Percentiles rank a stretch among this genome's conserved stretches.
phyloP scores from a whole-genome alignment of 345 rosid genomes.

The Acer campestre region DNA sequence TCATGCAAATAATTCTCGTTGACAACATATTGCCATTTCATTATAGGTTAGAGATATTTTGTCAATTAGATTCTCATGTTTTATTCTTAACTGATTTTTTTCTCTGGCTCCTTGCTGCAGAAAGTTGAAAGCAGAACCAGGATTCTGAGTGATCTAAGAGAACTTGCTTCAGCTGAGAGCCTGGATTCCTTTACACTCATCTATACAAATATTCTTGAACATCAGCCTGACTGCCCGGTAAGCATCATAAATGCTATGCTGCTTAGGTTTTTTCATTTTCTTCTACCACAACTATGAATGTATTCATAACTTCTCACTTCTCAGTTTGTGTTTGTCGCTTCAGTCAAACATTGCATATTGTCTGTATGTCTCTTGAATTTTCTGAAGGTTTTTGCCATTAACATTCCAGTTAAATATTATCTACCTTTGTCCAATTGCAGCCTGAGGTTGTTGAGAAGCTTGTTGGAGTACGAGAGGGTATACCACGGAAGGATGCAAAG shows the following conservation, averaged over 20 bases:
- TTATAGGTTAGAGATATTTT: not conserved
- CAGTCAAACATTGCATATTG: not conserved
- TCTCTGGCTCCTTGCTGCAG: constrained; percentile 42
- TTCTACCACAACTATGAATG: not conserved
- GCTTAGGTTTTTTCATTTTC: not conserved
- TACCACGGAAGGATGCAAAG: constrained; percentile 94
- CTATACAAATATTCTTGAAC: constrained; percentile 92
- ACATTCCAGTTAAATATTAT: constrained; percentile 1
- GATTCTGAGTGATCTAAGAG: constrained; percentile 89
- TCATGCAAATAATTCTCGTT: constrained; percentile 1
- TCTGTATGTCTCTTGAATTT: constrained; percentile 2
- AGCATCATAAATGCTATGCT: constrained; percentile 23
- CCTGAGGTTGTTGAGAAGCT: constrained; percentile 98
- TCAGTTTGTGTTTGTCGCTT: not conserved
- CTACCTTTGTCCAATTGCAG: constrained; percentile 41
- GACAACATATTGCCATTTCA: not conserved
- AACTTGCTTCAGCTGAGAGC: constrained; percentile 98
- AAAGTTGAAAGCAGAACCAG: constrained; percentile 93
- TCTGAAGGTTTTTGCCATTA: constrained; percentile 3
- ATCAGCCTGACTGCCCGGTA: constrained; percentile 99
- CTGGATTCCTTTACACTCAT: constrained; percentile 91
- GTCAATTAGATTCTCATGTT: not conserved
- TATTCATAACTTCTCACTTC: not conserved
- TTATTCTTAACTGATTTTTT: not conserved
- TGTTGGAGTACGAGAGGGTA: constrained; percentile 92